Evolutionary conservation across 2,329 filamentous ascomycete species (phyloP), one percentile per base, ranked within the genome.

Genomic region (Colletotrichum sp.): DNA sequence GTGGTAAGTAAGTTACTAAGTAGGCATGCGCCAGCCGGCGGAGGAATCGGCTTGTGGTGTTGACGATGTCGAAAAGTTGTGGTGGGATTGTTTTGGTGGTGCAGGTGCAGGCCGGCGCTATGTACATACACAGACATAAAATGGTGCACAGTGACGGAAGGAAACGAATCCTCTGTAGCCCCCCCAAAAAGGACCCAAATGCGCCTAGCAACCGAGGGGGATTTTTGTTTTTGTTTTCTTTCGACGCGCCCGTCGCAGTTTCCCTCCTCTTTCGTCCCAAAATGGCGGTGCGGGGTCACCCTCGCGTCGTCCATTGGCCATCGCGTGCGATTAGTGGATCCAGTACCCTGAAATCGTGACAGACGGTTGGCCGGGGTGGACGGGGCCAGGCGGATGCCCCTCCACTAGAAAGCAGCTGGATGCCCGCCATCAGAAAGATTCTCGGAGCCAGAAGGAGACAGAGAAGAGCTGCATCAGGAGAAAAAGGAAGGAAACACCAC

Each of bases 161-260:
- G 54, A 27, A 27, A 27, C 24, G 24, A 63, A 47, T 21, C 31
- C 43, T 12, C 31, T 12, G n/a, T 11, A 24, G 43, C 6, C n/a
- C 57, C 57, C 27, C 57, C 29, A 34, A 36, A 36, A 36, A 33
- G 12, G 57, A 34, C 29, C 31, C 29, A 47, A 33, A 72, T 36
- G 68, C 66, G 66, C 80, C 78, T 77, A 69, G 80, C 80, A 82
- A 82, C 80, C 75, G 69, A 66, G 67, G 47, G 61, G 61, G 54
- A 66, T 36, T 75, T 73, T 74, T 70, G 72, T 74, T 74, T 70
- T 79, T 84, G 82, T 82, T 82, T 84, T 82, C 66, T 78, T 77
- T 76, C 33, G 76, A 75, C 68, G 69, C 74, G 75, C 47, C 18
- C 27, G 69, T 61, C 54, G 55, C 66, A 43, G 29, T 31, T n/a